Conservation (phyloP, 352 stramenopile genomes). For the Phytopythium cucurbitacearum region DNA sequence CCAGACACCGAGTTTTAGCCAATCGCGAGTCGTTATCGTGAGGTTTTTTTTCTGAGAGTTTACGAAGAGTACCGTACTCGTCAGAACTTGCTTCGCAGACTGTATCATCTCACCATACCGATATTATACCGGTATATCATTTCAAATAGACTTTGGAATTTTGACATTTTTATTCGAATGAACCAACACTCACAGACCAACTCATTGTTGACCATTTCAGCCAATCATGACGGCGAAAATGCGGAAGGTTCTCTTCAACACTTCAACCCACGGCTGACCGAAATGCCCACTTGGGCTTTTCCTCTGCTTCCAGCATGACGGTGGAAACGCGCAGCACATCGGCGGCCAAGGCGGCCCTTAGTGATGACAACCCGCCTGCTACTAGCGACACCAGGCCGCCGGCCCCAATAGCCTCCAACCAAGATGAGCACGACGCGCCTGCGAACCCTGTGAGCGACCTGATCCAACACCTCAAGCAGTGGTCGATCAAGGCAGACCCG, state of each 20-base stretch:
- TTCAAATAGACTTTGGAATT: too few species aligned
- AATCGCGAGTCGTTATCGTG: too few species aligned
- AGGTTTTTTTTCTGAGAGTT: too few species aligned
- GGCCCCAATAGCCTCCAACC: slow-evolving; percentile 1
- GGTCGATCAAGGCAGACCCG: neutral
- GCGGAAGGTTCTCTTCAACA: slow-evolving; percentile 5
- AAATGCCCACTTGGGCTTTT: slow-evolving; percentile 1
- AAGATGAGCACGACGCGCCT: neutral
- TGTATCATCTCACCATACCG: too few species aligned
- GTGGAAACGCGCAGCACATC: slow-evolving; percentile 1
- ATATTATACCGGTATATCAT: too few species aligned
- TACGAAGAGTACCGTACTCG: too few species aligned
- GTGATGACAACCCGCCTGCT: neutral
- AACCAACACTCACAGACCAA: neutral
- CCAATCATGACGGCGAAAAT: neutral
- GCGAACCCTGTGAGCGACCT: slow-evolving; percentile 5
- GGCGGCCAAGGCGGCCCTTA: neutral
- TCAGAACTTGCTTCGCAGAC: too few species aligned
- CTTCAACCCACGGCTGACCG: neutral
- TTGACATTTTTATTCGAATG: too few species aligned
- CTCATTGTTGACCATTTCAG: neutral
- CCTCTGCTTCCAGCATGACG: neutral
- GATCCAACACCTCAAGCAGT: slow-evolving; percentile 1
- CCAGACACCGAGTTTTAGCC: too few species aligned
- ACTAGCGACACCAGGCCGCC: neutral